Base-by-base conservation (phyloP, 768 basidiomycete species). In the Lactifluus echinatus region DNA sequence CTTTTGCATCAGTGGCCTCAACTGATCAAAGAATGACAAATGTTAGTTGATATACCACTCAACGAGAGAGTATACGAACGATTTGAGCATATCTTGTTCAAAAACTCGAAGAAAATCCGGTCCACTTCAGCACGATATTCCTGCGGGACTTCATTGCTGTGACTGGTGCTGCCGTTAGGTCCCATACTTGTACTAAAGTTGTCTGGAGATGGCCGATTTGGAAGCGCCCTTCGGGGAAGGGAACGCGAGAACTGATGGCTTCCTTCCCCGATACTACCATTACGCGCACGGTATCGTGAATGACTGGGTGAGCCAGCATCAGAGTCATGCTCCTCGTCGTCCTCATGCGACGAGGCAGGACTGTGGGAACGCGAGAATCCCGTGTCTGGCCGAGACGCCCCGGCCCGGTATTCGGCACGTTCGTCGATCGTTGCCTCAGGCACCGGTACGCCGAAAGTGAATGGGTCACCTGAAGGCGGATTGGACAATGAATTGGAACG, bases 1-100 rank as follows among this genome's bases (percentile, higher is more conserved):
- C 95, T 70, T 99, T 99, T 29, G 82, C 77, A 68, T 98, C 96
- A 48, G 85, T 88, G 4, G 89, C 87, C 56, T 96, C 92, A 72
- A 97, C 93, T 97, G 63, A 29, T 68, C 54, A 39, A 52, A 54
- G 65, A 45, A 66, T 23, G 59, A 64, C 55, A 63, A 49, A 50
- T 34, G 51, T 61, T 53, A 63, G 34, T 57, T 48, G 57, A 57
- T 28, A 50, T 40, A 55, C 46, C 55, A 50, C 24, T 45, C 37
- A 39, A 51, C n/a, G 33, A 42, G 40, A 14, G 44, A 47, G 53
- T 50, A 59, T n/a, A 76, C 89, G 72, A 69, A 94, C 93, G 69
- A 69, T 96, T 89, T 19, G 91, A 94, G 72, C 94, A 98, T 53
- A 89, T 80, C 52, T 76, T 81, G 67, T 86, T 93, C 64, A 98